A percentile compares a stretch with the other conserved stretches of the same genome.
Conservation (phyloP, 305 asterid genomes). For the Fraxinus nigra region DNA sequence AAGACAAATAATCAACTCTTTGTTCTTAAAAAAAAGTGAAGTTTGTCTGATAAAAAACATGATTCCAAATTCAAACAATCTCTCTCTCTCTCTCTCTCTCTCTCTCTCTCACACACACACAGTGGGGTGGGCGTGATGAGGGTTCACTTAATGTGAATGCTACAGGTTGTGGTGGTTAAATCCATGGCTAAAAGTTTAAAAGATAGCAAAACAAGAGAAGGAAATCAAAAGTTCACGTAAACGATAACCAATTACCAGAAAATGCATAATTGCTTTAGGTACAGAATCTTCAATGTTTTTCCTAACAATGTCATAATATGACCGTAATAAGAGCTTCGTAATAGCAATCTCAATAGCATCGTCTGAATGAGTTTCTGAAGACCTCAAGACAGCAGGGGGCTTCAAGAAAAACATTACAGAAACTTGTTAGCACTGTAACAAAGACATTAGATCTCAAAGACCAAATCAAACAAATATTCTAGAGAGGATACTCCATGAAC, state of each 20-base stretch:
- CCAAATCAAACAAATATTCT: background rate
- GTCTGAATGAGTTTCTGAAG: slow-evolving; percentile 79
- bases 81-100: background rate
- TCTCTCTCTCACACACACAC: too few species aligned
- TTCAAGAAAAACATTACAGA: slow-evolving; percentile 27
- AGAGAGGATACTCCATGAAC: slow-evolving; percentile 7
- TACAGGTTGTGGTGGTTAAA: background rate
- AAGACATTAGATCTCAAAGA: background rate
- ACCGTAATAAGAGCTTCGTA: slow-evolving; percentile 76
- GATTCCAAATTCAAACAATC: background rate
- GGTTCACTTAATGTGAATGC: background rate
- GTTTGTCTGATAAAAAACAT: background rate
- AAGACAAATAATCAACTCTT: background rate
- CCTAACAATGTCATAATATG: slow-evolving; percentile 92
- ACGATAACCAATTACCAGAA: slow-evolving; percentile 60
- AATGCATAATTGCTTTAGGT: slow-evolving; percentile 98
- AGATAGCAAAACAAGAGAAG: background rate
- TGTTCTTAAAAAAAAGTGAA: background rate
- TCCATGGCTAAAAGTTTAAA: background rate
- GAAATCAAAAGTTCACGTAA: background rate
- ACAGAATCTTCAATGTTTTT: slow-evolving; percentile 85
- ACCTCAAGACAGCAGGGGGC: slow-evolving; percentile 96
- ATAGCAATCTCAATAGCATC: slow-evolving; percentile 74
- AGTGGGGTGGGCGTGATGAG: background rate
- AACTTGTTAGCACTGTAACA: slow-evolving; percentile 16